A percentile compares a stretch with the other conserved stretches of the same genome.
Evolutionary conservation across 208 protist genomes (phyloP).

Genomic region (Leptomonas seymouri): DNA sequence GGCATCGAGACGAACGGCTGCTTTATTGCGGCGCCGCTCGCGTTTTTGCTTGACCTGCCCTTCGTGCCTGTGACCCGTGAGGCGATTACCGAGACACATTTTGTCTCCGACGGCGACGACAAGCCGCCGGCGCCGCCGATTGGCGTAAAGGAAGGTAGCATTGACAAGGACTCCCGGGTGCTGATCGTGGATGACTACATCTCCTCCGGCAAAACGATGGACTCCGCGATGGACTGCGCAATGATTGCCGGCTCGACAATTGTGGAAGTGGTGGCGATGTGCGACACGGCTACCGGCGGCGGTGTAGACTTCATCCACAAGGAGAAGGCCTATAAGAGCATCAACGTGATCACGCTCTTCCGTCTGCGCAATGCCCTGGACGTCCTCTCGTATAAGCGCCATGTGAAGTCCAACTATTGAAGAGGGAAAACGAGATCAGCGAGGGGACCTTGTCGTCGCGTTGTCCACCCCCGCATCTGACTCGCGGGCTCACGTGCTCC

Average conservation of each 20-base stretch:
- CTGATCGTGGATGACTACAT: constrained; percentile 92
- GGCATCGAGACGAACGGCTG: constrained; percentile 81
- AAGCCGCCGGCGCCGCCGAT: constrained; percentile 32
- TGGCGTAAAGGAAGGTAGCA: constrained; percentile 61
- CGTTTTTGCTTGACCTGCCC: constrained; percentile 71
- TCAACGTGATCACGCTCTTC: constrained; percentile 81
- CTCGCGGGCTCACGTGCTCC: too few relatives aligned
- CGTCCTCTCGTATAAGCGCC: constrained; percentile 34
- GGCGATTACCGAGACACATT: constrained; percentile 38
- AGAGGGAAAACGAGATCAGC: neutral
- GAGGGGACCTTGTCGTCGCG: neutral
- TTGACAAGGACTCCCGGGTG: constrained; percentile 62
- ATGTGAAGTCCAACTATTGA: constrained; percentile 21
- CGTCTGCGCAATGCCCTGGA: constrained; percentile 50
- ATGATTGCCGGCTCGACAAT: constrained; percentile 61
- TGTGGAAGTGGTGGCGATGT: constrained; percentile 73
- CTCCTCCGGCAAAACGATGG: constrained; percentile 68
- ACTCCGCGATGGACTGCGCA: constrained; percentile 68
- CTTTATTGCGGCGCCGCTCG: constrained; percentile 78
- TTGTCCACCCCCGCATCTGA: too few relatives aligned
- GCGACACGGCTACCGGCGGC: constrained; percentile 60
- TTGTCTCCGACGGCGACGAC: constrained; percentile 44
- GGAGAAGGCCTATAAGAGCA: constrained; percentile 47
- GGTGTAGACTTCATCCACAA: constrained; percentile 78
- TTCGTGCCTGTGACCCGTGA: constrained; percentile 71